Conservation (phyloP, 164 flowering plant species). For the Nymphaea colorata region DNA sequence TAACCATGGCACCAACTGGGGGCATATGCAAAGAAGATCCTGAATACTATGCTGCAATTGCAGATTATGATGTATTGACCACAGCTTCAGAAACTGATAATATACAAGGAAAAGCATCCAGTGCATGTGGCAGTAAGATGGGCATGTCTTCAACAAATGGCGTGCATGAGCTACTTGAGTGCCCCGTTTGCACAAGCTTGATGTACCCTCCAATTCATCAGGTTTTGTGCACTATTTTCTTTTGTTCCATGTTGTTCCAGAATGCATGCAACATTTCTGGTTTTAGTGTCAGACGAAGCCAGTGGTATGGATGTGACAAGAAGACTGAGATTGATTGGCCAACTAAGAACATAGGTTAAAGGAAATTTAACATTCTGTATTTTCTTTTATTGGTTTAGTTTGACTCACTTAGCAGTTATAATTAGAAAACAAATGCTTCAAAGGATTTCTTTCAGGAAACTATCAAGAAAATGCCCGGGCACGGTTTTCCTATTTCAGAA, state of each 20-base stretch:
- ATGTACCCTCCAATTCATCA: conserved; percentile 80
- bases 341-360: neutral
- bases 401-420: too few relatives aligned
- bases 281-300: neutral
- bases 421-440: too few relatives aligned
- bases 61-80: conserved; percentile 26
- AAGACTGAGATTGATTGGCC: neutral
- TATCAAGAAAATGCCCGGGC: too few relatives aligned
- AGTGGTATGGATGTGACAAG: neutral
- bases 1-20: conserved; percentile 51
- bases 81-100: conserved; percentile 18
- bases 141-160: conserved; percentile 39
- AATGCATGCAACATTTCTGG: neutral
- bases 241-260: neutral
- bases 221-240: conserved; percentile 19
- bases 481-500: too few relatives aligned
- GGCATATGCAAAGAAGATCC: conserved; percentile 40
- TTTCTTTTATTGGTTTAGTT: neutral
- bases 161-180: conserved; percentile 65
- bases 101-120: conserved; percentile 15
- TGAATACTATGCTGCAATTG: conserved; percentile 22
- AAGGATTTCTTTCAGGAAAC: too few relatives aligned
- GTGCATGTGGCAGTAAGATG: conserved; percentile 24
- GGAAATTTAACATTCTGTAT: neutral
- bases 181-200: conserved; percentile 50